Evolutionary conservation across 192 early-diverging fungal genomes (phyloP).

Genomic region (Backusella macrospora): DNA sequence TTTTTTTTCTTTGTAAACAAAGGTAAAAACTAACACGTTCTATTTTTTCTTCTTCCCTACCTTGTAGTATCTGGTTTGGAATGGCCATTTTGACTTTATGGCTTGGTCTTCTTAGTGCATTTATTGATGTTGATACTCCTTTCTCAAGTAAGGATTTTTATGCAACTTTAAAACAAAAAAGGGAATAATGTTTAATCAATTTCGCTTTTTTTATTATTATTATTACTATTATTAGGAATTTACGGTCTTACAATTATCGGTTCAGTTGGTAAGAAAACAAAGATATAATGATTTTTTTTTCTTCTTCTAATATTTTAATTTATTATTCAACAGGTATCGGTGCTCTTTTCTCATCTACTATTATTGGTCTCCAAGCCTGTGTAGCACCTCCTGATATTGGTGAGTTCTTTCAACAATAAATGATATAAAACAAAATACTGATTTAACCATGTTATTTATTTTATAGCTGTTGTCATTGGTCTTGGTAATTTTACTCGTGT

Average conservation of each 20-base stretch:
- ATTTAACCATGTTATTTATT: background rate
- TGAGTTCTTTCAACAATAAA: background rate
- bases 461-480: constrained; percentile 25
- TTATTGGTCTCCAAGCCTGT: constrained; percentile 30
- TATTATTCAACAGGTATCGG: constrained; percentile 9
- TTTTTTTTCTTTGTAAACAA: background rate
- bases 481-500: constrained; percentile 31
- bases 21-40: background rate
- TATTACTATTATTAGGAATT: background rate
- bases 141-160: constrained; percentile 15
- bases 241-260: constrained; percentile 19
- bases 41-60: background rate
- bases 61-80: constrained; percentile 47
- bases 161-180: constrained; percentile 4
- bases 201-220: background rate
- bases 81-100: constrained; percentile 63
- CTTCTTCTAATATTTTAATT: background rate
- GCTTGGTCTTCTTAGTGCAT: constrained; percentile 59
- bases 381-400: constrained; percentile 23
- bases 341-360: constrained; percentile 21
- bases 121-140: constrained; percentile 38
- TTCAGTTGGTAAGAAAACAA: constrained; percentile 16
- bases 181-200: constrained; percentile 23
- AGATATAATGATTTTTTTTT: background rate
- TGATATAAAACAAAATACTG: background rate